Evolutionary conservation across 2,329 filamentous ascomycete species (phyloP).

Genomic region (Bipolaris victoriae): DNA sequence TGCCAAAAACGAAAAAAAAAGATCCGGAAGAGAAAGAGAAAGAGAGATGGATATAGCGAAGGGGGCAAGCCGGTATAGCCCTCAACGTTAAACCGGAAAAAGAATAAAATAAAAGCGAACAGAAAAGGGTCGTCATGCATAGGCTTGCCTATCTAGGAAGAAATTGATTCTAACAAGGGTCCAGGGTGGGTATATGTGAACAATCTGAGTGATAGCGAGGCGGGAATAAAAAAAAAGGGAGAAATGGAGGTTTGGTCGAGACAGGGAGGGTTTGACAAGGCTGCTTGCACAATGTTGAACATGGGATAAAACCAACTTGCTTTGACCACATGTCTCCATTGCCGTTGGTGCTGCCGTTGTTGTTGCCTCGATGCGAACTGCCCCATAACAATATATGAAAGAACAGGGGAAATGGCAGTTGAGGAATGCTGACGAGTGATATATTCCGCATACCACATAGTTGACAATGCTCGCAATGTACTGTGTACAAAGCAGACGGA

Average conservation of each 20-base stretch:
- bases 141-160: slow-evolving; percentile 13
- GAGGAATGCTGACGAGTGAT: too few relatives aligned
- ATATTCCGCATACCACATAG: too few relatives aligned
- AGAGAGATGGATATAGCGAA: not conserved
- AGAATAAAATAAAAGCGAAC: too few relatives aligned
- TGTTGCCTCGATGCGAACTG: too few relatives aligned
- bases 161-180: slow-evolving; percentile 12
- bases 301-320: not conserved
- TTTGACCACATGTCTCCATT: not conserved
- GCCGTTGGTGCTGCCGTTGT: not conserved
- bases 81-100: not conserved
- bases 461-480: too few relatives aligned
- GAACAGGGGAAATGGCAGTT: too few relatives aligned
- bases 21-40: not conserved
- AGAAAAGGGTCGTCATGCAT: not conserved
- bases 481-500: too few relatives aligned
- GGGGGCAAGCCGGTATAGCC: not conserved
- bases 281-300: not conserved
- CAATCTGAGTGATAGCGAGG: slow-evolving; percentile 25
- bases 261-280: not conserved
- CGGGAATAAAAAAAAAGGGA: slow-evolving; percentile 2
- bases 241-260: not conserved
- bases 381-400: too few relatives aligned
- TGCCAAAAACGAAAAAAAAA: slow-evolving; percentile 3
- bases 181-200: slow-evolving; percentile 28